Conservation (phyloP, 2,329 filamentous ascomycete species). For the Fusarium globosum region DNA sequence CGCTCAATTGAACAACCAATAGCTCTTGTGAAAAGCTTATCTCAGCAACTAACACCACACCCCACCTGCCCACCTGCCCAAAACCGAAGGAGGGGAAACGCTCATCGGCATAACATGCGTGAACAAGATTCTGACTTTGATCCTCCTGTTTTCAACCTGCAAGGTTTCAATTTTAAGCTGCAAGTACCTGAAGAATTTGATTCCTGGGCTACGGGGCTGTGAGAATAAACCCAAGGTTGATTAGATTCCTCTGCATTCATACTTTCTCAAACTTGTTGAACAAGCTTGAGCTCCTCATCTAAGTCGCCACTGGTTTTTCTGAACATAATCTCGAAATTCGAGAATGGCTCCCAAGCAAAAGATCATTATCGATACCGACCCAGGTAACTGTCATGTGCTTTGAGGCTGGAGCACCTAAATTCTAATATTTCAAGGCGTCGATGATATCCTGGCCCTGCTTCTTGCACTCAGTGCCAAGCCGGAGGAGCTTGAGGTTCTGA, state of each 20-base stretch:
- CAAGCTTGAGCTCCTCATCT: background rate
- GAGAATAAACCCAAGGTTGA: background rate
- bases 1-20: background rate
- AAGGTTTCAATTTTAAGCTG: conserved; percentile 11
- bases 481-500: conserved; percentile 85
- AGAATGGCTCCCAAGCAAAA: conserved; percentile 74
- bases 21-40: conserved; percentile 33
- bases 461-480: conserved; percentile 83
- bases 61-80: conserved; percentile 43
- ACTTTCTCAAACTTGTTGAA: background rate
- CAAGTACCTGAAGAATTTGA: background rate
- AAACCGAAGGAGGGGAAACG: conserved; percentile 42
- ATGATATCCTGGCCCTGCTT: conserved; percentile 90
- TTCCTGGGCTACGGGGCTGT: background rate
- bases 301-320: background rate
- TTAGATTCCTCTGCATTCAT: background rate
- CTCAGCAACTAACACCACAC: conserved; percentile 38
- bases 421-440: conserved; percentile 68
- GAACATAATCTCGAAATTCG: background rate
- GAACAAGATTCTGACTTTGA: background rate
- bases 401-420: no score
- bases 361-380: conserved; percentile 97
- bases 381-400: conserved; percentile 63
- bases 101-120: background rate
- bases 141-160: conserved; percentile 1